Conservation (phyloP, 2,329 filamentous ascomycete genomes). For the Emergomyces pasteurianus region DNA sequence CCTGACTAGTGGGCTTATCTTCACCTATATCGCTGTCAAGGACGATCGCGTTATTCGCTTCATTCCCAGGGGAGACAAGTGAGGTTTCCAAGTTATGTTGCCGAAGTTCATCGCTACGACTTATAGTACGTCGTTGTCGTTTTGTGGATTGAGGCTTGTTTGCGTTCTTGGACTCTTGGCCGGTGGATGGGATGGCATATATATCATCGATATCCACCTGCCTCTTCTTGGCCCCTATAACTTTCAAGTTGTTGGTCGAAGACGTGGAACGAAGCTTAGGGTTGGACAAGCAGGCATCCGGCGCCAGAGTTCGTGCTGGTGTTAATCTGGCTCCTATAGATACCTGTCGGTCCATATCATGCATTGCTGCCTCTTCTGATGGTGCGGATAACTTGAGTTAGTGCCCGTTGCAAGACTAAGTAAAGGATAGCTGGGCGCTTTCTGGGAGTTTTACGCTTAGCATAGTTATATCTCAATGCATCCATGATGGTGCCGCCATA, state of each 20-base stretch:
- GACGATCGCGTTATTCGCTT: not conserved
- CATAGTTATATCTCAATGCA: not conserved
- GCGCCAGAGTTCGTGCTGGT: not conserved
- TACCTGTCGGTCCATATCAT: not conserved
- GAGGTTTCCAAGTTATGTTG: not conserved
- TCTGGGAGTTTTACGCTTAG: not conserved
- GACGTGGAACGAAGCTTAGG: not conserved
- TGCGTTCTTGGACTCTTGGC: not conserved
- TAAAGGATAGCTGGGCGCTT: not conserved
- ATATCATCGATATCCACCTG: not conserved
- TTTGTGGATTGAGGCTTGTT: not conserved
- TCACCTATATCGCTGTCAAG: not conserved
- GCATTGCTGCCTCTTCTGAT: not conserved
- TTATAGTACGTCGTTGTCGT: not conserved
- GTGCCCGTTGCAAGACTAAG: not conserved
- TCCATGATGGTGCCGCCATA: not conserved
- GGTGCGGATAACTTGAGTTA: not conserved
- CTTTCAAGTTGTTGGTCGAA: not conserved
- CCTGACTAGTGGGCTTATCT: not conserved
- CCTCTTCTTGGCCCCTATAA: not conserved
- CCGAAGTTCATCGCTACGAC: not conserved
- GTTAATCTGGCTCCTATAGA: too few species aligned
- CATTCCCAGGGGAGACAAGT: not conserved
- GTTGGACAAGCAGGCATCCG: not conserved
- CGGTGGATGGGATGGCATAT: not conserved